Evolutionary conservation across 805 yeast species (phyloP), one percentile per base, ranked within the genome.

Genomic region (Maudiozyma turicensis): DNA sequence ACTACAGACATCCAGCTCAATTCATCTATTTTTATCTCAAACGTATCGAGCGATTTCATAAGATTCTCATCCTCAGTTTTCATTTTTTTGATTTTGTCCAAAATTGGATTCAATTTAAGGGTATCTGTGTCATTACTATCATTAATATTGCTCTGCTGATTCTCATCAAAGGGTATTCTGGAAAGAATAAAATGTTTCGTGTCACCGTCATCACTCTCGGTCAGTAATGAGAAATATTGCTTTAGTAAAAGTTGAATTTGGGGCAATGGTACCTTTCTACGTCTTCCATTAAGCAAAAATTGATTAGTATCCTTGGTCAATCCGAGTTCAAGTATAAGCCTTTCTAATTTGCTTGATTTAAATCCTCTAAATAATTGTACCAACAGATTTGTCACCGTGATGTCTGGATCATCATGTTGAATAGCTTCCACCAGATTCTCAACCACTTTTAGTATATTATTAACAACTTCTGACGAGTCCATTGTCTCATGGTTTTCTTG

Each of bases 351-450:
- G 8, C 65, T 60, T 31, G 74, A 69, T 5, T 72, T 73, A 46
- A 83, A 72, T 56, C 73, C 74, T 7, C 67, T 52, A 52, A 80
- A 81, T 1, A 84, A 63, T 20, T 77, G 74, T 20, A 73, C 69
- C 31, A 85, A 61, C 0, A 79, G 59, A 5, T 72, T 68, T 5
- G 82, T 70, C 1, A 83, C 68, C 5, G 72, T 66, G 10, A 74
- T 71, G 58, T 86, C 95, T 0, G 82, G 84, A 49, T 82, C 87
- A 26, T 80, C 79, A 61, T 83, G 83, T 35, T 78, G 72, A 14
- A 86, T 66, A 0, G 91, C 80, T 26, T 78, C 78, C 4, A 79
- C 66, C 50, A 89, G 67, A 59, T 86, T 91, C 47, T 80, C 84
- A 28, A 84, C 58, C 0, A 74, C 68, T 49, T 65, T 67, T 39